These are phyloP conservation scores for Phytophthora citrophthora DNA, from an alignment of 352 stramenopile genomes.

Conservation along the genomic window DNA sequence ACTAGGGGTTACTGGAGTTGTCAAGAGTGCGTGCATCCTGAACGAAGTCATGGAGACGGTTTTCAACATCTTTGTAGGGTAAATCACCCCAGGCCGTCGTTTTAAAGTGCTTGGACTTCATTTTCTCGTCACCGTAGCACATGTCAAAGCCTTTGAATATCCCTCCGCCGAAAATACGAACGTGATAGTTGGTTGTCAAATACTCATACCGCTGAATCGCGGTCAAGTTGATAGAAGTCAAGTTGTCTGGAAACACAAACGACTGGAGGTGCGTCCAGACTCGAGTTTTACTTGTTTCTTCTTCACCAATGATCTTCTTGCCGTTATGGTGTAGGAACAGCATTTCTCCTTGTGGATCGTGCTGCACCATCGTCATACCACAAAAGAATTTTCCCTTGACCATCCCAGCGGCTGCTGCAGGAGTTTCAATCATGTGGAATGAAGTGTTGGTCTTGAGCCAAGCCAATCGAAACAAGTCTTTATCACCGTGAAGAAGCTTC, in stretches of 20 bases:
- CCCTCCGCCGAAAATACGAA: constrained; percentile 24
- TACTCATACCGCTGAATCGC: constrained; percentile 26
- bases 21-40: constrained; percentile 18
- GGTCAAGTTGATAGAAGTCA: constrained; percentile 5
- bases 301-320: constrained; percentile 40
- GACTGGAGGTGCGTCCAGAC: constrained; percentile 36
- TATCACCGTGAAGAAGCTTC: constrained; percentile 56
- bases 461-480: constrained; percentile 60
- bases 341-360: constrained; percentile 40
- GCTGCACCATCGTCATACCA: constrained; percentile 59
- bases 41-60: constrained; percentile 16
- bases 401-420: constrained; percentile 40
- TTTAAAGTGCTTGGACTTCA: constrained; percentile 33
- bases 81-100: constrained; percentile 20
- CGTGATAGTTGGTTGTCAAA: constrained; percentile 23
- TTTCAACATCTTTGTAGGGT: constrained; percentile 25
- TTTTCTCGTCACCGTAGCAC: constrained; percentile 37
- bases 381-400: constrained; percentile 49
- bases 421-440: constrained; percentile 57
- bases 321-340: constrained; percentile 61
- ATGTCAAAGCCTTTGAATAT: constrained; percentile 14
- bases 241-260: constrained; percentile 26
- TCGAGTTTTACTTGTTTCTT: constrained; percentile 13
- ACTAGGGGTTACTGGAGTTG: constrained; percentile 1
- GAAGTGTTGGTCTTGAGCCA: constrained; percentile 53